Evolutionary conservation across 192 early-diverging fungal species (phyloP).

Genomic region (Backusella parvicylindrica): DNA sequence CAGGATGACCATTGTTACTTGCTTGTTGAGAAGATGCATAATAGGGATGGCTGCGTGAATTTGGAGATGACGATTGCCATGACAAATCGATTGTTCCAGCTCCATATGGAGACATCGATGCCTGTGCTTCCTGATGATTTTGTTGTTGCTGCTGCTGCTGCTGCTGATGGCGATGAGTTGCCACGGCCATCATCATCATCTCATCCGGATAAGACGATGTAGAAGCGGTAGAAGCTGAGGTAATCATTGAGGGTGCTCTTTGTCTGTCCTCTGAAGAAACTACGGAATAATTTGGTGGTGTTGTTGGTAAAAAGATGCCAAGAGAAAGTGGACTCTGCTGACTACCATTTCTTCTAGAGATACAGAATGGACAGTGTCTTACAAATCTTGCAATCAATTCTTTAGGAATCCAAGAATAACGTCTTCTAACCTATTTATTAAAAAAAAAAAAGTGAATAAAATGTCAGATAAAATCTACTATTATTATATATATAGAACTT

Average conservation of each 20-base stretch:
- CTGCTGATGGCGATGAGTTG: neutral
- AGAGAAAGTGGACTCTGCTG: slow-evolving; percentile 24
- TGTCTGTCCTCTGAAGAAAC: neutral
- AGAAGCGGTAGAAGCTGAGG: slow-evolving; percentile 4
- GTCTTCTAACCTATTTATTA: slow-evolving; percentile 33
- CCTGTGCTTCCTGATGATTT: neutral
- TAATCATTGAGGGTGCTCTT: slow-evolving; percentile 8
- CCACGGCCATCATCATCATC: slow-evolving; percentile 10
- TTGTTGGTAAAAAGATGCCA: slow-evolving; percentile 6
- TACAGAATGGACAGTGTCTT: slow-evolving; percentile 42
- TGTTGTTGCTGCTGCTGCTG: neutral
- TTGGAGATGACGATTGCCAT: slow-evolving; percentile 5
- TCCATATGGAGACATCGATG: slow-evolving; percentile 12
- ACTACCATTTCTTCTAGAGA: slow-evolving; percentile 34
- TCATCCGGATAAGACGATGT: slow-evolving; percentile 11
- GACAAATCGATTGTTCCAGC: slow-evolving; percentile 7
- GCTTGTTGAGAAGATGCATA: neutral
- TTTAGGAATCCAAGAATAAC: slow-evolving; percentile 48
- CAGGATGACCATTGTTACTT: neutral
- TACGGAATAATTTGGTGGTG: slow-evolving; percentile 2
- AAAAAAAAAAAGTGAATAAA: neutral
- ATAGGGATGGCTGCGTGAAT: neutral
- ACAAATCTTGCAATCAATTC: slow-evolving; percentile 48
- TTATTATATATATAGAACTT: neutral
- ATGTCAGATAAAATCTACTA: neutral